Evolutionary conservation across 1,284 basidiomycete genomes (phyloP).

Genomic region (Cutaneotrichosporon mucoides): DNA sequence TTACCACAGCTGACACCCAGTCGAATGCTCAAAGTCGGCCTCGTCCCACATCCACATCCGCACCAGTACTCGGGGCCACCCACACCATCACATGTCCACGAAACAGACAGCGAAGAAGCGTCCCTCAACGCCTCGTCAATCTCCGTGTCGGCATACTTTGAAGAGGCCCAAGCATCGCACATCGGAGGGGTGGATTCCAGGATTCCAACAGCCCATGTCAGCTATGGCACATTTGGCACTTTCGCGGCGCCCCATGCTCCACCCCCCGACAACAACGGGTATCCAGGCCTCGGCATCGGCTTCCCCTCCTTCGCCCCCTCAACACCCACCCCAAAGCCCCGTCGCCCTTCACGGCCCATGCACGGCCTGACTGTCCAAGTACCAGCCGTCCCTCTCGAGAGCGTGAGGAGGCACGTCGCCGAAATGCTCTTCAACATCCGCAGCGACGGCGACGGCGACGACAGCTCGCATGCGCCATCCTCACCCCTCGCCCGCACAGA

Average conservation of each 20-base stretch:
- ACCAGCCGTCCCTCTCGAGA: background rate
- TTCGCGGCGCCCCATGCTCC: background rate
- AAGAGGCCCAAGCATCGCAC: background rate
- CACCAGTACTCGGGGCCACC: background rate
- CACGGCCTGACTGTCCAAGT: background rate
- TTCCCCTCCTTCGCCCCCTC: background rate
- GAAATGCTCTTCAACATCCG: constrained; percentile 5
- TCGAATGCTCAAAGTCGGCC: constrained; percentile 3
- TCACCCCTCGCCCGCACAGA: background rate
- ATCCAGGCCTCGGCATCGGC: background rate
- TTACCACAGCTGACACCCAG: background rate
- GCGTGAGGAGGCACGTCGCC: background rate
- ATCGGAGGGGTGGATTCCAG: background rate
- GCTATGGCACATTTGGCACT: constrained; percentile 1
- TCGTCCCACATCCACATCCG: background rate
- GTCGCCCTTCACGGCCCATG: background rate
- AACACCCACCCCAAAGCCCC: background rate
- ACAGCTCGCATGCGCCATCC: background rate
- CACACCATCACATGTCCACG: background rate
- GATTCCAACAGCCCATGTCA: background rate
- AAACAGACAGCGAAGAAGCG: background rate
- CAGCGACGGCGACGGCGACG: background rate
- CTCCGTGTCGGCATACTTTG: background rate
- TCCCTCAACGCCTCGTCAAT: background rate
- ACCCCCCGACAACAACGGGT: background rate